Conservation (phyloP, 139 green algal genomes). For the Picochlorum sp. region DNA sequence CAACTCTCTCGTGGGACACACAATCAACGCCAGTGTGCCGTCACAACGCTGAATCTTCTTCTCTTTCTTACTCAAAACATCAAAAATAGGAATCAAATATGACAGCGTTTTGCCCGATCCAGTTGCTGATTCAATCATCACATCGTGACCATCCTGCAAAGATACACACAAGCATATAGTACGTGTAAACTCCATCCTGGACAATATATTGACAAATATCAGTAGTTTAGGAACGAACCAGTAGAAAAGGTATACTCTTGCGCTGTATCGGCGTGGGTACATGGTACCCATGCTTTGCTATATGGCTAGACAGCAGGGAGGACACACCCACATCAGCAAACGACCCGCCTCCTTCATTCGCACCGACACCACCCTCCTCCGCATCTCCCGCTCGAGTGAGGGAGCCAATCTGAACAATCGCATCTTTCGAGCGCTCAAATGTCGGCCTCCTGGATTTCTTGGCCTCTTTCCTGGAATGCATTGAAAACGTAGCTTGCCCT, state of each 20-base stretch:
- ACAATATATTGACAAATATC: background rate
- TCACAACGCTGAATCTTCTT: conserved; percentile 50
- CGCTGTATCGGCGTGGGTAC: conserved; percentile 58
- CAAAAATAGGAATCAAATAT: conserved; percentile 82
- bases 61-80: conserved; percentile 39
- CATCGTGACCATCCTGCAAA: conserved; percentile 51
- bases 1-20: conserved; percentile 85
- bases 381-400: background rate
- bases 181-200: background rate
- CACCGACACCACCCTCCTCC: background rate
- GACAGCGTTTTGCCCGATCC: conserved; percentile 88
- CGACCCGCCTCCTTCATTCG: background rate
- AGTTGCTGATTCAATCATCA: conserved; percentile 59
- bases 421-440: background rate
- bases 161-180: background rate
- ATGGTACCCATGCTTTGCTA: conserved; percentile 36
- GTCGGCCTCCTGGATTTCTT: background rate
- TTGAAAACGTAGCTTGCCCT: background rate
- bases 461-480: background rate
- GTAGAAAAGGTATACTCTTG: conserved; percentile 39
- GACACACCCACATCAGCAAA: conserved; percentile 22
- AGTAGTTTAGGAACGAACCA: conserved; percentile 13
- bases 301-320: conserved; percentile 5
- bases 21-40: conserved; percentile 66
- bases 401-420: background rate